These are phyloP conservation scores for Hibiscus syriacus DNA, from an alignment of 345 rosid species.

Conservation along the genomic window DNA sequence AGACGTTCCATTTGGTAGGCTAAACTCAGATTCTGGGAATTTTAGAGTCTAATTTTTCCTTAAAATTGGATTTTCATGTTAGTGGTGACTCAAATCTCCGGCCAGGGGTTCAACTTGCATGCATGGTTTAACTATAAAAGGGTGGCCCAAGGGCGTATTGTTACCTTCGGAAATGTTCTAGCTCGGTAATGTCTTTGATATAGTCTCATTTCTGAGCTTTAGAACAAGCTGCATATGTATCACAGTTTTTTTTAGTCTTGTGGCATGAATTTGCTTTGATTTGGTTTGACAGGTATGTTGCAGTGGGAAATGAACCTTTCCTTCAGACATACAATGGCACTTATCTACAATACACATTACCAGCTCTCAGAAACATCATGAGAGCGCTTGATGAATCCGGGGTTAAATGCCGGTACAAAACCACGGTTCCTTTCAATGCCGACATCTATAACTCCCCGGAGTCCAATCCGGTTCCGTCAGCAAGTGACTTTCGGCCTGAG, in stretches of 20 bases:
- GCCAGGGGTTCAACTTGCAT: not conserved
- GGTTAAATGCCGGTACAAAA: constrained; percentile 25
- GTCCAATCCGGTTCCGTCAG: constrained; percentile 14
- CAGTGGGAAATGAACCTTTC: constrained; percentile 19
- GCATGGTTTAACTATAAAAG: not conserved
- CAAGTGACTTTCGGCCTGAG: constrained; percentile 12
- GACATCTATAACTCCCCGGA: constrained; percentile 31
- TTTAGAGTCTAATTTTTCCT: not conserved
- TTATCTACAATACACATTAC: constrained; percentile 26
- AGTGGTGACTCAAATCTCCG: not conserved
- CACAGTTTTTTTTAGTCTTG: not conserved
- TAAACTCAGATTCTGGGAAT: not conserved
- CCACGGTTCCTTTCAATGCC: constrained; percentile 43
- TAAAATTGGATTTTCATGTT: not conserved
- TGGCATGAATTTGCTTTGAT: not conserved
- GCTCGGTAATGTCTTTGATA: constrained; percentile 1
- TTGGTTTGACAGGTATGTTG: constrained; percentile 14
- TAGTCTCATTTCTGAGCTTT: not conserved
- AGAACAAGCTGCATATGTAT: not conserved
- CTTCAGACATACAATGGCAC: constrained; percentile 30
- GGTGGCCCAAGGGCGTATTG: no score
- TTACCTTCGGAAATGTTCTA: not conserved
- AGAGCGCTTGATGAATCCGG: constrained; percentile 30
- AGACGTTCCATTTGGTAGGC: not conserved
- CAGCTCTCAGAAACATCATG: constrained; percentile 38